Base-by-base conservation (phyloP, 805 yeast genomes). In the Phaffomyces antillensis region DNA sequence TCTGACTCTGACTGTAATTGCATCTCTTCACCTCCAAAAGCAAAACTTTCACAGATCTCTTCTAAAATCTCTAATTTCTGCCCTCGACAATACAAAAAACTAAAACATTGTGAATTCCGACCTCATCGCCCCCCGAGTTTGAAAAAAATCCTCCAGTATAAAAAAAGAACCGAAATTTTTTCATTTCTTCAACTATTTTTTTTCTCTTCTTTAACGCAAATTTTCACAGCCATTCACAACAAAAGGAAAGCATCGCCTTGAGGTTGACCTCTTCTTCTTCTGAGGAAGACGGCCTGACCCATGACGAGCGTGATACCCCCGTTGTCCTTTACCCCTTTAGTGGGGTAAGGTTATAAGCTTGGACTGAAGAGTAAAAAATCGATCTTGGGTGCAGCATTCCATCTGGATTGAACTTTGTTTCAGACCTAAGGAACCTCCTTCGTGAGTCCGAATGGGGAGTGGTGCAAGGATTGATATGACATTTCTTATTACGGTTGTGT, bases 351-450 rank as follows among this genome's bases (percentile, higher is more conserved):
- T 40, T 35, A 52, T 56, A 55, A 54, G 67, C 68, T 63, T 73
- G 81, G 74, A 70, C 82, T 77, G 84, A 78, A 79, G 83, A 79
- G 53, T 48, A 73, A 69, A 65, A 33, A 61, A 75, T 67, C 66
- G 76, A 71, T 79, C 86, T 79, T 73, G 86, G 86, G 86, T 79
- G 85, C 85, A 76, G 79, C 77, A 70, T 64, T 69, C 71, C 82
- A 76, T 77, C 68, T 68, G 77, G 64, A 65, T 64, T 60, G 43
- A 57, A 60, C 66, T 66, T 61, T 58, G 61, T 56, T 17, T 56
- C 70, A 66, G 64, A 63, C 65, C 79, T 76, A 76, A 78, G 81
- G 83, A 79, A 61, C 67, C 72, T 70, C 84, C 84, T 79, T 79
- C 83, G 84, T 77, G 84, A 71, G 71, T 79, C 82, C 82, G 82